A percentile compares a stretch with the other conserved stretches of the same genome.
Evolutionary conservation across 306 rosid genomes (phyloP).

Genomic region (Prunus mongolica): DNA sequence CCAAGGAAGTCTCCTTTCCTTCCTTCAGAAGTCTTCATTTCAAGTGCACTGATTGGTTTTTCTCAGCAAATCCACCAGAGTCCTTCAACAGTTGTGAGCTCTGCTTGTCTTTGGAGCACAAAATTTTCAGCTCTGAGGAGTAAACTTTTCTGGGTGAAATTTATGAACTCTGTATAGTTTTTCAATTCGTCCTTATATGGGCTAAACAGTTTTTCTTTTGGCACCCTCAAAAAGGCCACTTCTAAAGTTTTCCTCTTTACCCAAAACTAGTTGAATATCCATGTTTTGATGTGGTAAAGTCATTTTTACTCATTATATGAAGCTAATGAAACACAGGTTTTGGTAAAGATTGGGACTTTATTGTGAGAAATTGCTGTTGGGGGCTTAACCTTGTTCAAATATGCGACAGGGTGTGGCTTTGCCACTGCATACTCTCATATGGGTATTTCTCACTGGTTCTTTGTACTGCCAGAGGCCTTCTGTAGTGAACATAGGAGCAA

Average conservation of each 20-base stretch:
- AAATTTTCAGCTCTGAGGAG: neutral
- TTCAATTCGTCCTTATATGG: neutral
- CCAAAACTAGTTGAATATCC: slow-evolving; percentile 10
- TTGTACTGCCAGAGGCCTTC: slow-evolving; percentile 50
- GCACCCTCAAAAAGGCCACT: neutral
- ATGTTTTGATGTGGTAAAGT: slow-evolving; percentile 13
- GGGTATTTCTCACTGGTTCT: slow-evolving; percentile 42
- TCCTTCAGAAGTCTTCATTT: neutral
- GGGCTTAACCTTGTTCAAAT: slow-evolving; percentile 17
- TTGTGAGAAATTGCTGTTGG: slow-evolving; percentile 25
- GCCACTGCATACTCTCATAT: slow-evolving; percentile 31
- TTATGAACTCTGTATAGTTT: neutral
- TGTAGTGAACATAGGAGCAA: slow-evolving; percentile 67
- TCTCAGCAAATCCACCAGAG: slow-evolving; percentile 6
- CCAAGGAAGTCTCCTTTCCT: neutral
- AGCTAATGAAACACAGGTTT: slow-evolving; percentile 8
- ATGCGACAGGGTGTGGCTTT: slow-evolving; percentile 37
- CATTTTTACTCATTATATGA: slow-evolving; percentile 15
- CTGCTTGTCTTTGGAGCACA: neutral
- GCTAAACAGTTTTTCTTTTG: slow-evolving; percentile 19
- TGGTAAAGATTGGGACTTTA: slow-evolving; percentile 19
- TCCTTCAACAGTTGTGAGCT: neutral
- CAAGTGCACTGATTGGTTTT: neutral
- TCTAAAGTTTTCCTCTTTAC: neutral
- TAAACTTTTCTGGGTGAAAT: neutral